Base-by-base conservation (phyloP, 805 yeast genomes). In the Candida maris region DNA sequence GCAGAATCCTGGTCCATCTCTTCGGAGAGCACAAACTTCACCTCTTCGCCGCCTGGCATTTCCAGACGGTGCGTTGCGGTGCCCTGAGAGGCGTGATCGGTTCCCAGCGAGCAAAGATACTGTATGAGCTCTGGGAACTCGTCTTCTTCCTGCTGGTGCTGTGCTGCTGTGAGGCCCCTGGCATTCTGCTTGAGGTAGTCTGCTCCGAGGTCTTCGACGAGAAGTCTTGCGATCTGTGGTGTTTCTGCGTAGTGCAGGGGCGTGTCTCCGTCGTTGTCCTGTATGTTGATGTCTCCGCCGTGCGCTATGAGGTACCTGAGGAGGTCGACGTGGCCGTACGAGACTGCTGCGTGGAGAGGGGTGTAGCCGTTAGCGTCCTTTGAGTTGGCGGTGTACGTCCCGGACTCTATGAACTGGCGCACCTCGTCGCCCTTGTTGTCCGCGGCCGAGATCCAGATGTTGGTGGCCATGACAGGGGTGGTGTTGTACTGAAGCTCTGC, bases 271-370 rank as follows among this genome's bases (percentile, higher is more conserved):
- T 94, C 98, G 16, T 63, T 63, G 49, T 93, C 99, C 40, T 70
- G 78, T 21, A 89, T 65, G 57, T 93, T 88, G 17, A 88, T 73
- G 54, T 93, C 81, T 5, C 96, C 97, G 6, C 85, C 85, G 14
- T 62, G 57, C 4, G 49, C 48, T 4, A 84, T 58, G 30, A 87
- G 66, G 44, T 71, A 74, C 38, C 64, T 58, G 25, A 93, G 64
- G 26, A 93, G 65, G 7, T 82, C 88, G 2, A 63, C 49, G 56
- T 91, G 89, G 6, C 91, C 91, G 59, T 93, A 93, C 1, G 97
- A 83, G 2, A 94, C 95, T 1, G 98, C 97, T 1, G 99, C 99
- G 59, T 93, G 99, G 9, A 93, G 72, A 5, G 98, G 95, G 0
- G 97, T 91, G 61, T 94, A 93, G 1, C 99, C 99, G 52, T 89